Conservation (phyloP, 768 basidiomycete species). For the Macrolepiota dolichaula region DNA sequence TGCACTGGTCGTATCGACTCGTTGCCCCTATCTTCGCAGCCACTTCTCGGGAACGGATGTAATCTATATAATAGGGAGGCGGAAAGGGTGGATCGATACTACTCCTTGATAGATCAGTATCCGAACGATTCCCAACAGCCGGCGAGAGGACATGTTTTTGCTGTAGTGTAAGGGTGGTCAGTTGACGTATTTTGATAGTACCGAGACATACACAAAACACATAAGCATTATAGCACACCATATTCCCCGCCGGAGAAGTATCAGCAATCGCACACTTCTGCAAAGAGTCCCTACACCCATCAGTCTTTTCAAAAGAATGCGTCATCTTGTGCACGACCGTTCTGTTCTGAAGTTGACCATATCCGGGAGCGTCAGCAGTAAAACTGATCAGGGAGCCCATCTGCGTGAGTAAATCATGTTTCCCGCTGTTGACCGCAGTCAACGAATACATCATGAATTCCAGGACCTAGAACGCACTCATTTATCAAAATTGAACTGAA, state of each 20-base stretch:
- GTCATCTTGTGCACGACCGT: conserved; percentile 2
- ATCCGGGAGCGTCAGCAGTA: neutral
- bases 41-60: neutral
- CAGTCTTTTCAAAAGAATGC: neutral
- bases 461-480: neutral
- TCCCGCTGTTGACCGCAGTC: neutral
- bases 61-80: neutral
- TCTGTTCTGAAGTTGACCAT: conserved; percentile 4
- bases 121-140: neutral
- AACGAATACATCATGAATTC: too few relatives aligned
- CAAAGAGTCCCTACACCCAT: neutral
- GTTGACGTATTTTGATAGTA: neutral
- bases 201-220: neutral
- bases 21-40: conserved; percentile 5
- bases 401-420: conserved; percentile 3
- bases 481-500: conserved; percentile 4
- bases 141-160: neutral
- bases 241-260: neutral
- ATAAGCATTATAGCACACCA: conserved; percentile 1
- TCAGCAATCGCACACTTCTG: neutral
- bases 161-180: neutral
- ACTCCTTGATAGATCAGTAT: neutral
- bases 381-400: conserved; percentile 6
- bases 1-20: neutral
- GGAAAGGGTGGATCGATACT: conserved; percentile 3